A percentile compares a stretch with the other conserved stretches of the same genome.
These are phyloP conservation scores for Kwoniella shandongensis DNA, from an alignment of 768 basidiomycete species.

Conservation along the genomic window DNA sequence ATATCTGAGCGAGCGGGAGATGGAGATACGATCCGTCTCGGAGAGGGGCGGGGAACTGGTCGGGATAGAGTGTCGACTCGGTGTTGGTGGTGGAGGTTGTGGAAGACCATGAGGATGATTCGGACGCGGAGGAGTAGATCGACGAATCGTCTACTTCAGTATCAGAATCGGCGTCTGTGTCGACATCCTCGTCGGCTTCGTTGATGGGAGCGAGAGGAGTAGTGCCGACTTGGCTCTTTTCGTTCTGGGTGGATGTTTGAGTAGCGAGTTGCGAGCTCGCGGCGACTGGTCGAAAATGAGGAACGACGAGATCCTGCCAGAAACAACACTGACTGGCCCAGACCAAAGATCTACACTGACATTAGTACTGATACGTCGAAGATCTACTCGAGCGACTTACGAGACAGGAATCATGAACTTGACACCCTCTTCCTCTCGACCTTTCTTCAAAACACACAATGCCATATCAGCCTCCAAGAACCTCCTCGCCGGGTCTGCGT, in stretches of 20 bases:
- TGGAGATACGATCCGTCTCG: constrained; percentile 8
- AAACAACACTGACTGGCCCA: constrained; percentile 26
- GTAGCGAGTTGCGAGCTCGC: not conserved
- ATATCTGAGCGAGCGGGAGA: constrained; percentile 13
- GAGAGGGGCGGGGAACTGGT: not conserved
- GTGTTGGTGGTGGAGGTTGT: not conserved
- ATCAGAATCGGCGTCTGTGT: not conserved
- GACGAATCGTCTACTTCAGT: not conserved
- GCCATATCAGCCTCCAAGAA: constrained; percentile 20
- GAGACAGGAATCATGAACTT: constrained; percentile 11
- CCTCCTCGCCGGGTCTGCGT: constrained; percentile 5
- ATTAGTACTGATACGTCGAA: not conserved
- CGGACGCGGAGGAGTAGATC: constrained; percentile 10
- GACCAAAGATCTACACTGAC: constrained; percentile 15
- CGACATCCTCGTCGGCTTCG: not conserved
- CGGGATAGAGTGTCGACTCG: not conserved
- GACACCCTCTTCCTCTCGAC: constrained; percentile 1
- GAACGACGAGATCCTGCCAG: constrained; percentile 14
- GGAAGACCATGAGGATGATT: constrained; percentile 1
- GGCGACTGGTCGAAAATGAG: not conserved
- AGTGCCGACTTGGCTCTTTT: not conserved
- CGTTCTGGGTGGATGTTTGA: not conserved
- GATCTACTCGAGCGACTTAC: constrained; percentile 1
- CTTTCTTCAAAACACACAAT: constrained; percentile 19
- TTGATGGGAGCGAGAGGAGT: not conserved